A percentile compares a stretch with the other conserved stretches of the same genome.
Conservation (phyloP, 768 basidiomycete genomes). For the Amanita exitialis region DNA sequence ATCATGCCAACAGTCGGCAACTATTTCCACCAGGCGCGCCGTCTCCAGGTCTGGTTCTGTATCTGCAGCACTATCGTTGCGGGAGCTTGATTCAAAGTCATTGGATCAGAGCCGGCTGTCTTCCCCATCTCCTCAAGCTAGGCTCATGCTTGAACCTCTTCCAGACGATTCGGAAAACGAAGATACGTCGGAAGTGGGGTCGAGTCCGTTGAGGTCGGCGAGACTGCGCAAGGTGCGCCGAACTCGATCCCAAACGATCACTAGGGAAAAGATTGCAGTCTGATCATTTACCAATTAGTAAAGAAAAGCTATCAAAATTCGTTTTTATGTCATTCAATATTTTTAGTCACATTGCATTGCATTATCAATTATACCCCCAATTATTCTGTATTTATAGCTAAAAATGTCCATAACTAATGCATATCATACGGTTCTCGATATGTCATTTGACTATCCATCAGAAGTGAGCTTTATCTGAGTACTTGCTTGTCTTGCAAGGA, state of each 20-base stretch:
- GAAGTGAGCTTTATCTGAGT: too few species aligned
- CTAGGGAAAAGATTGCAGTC: not conserved
- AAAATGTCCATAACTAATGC: too few species aligned
- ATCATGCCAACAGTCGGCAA: not conserved
- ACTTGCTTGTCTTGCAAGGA: too few species aligned
- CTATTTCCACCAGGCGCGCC: not conserved
- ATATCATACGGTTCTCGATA: too few species aligned
- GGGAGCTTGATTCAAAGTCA: not conserved
- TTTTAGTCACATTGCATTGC: not conserved
- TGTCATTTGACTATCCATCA: too few species aligned
- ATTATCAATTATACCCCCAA: not conserved
- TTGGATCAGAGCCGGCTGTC: not conserved
- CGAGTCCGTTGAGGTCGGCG: not conserved
- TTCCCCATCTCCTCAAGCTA: not conserved
- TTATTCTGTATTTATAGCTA: not conserved
- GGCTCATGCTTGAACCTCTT: not conserved
- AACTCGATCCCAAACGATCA: not conserved
- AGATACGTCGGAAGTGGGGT: not conserved
- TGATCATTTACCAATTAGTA: not conserved
- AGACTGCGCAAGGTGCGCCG: not conserved
- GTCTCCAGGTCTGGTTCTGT: not conserved
- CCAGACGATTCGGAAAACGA: slow-evolving; percentile 1
- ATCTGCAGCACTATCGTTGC: not conserved
- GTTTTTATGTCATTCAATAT: not conserved
- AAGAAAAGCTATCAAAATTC: not conserved